Conservation (phyloP, 352 stramenopile species). For the Globisporangium parvum region DNA sequence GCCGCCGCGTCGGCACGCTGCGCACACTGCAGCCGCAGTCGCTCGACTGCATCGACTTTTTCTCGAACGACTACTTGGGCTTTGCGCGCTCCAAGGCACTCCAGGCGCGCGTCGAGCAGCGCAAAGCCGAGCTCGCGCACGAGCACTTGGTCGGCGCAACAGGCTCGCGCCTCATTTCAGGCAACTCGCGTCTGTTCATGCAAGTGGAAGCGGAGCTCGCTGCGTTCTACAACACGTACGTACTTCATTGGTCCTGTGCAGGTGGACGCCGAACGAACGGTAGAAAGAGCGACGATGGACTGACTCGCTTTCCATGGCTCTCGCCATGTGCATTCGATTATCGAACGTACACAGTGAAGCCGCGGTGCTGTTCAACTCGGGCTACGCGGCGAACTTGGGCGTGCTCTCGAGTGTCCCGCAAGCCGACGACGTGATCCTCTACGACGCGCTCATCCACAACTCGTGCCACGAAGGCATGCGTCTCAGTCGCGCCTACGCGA, state of each 20-base stretch:
- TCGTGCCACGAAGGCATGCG: slow-evolving; percentile 93
- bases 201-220: slow-evolving; percentile 81
- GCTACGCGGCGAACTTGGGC: slow-evolving; percentile 95
- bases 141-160: slow-evolving; percentile 46
- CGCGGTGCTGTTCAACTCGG: slow-evolving; percentile 95
- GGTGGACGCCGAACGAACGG: too few relatives aligned
- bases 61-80: slow-evolving; percentile 97
- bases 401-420: slow-evolving; percentile 91
- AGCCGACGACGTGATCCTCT: slow-evolving; percentile 89
- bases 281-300: background rate
- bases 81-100: slow-evolving; percentile 77
- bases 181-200: slow-evolving; percentile 88
- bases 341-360: slow-evolving; percentile 41
- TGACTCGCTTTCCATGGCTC: too few relatives aligned
- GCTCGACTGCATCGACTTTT: slow-evolving; percentile 87
- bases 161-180: slow-evolving; percentile 93
- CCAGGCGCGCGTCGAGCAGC: slow-evolving; percentile 32
- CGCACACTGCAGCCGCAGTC: slow-evolving; percentile 31
- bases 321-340: background rate
- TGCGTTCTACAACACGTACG: slow-evolving; percentile 82
- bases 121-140: slow-evolving; percentile 30
- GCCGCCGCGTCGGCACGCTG: slow-evolving; percentile 40
- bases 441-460: slow-evolving; percentile 96
- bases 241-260: background rate
- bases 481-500: slow-evolving; percentile 66